Base-by-base conservation (phyloP, 371 early-diverging fungal species). In the Lichtheimia ornata region DNA sequence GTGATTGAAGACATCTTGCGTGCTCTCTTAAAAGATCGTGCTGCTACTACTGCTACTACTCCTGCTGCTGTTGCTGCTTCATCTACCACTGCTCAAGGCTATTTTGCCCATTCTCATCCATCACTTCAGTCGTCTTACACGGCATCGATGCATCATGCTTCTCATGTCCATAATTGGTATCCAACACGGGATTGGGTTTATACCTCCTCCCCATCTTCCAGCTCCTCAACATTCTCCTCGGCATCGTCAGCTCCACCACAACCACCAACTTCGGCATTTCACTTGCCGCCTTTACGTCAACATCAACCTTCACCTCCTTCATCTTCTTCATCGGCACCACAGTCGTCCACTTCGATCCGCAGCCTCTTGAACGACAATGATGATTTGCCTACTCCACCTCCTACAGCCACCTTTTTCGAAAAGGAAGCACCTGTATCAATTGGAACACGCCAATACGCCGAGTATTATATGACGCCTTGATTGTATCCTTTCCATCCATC, bases 1-100 rank as follows among this genome's bases (percentile, higher is more conserved):
- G 69, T 69, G 18, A 79, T 79, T 56, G 79, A 79, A 53, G 70
- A 71, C 41, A 71, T 76, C 12, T 57, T 79, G 35, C 66, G 69
- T 28, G 59, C 74, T 4, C 58, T 79, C 28, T 24, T 77, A 25
- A 67, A 59, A 63, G 58, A 55, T 55, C 56, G 35, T 55, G 56
- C 30, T 50, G 25, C 57, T n/a, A 40, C 25, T 22, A 43, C 18
- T 35, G 50, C 42, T 30, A 4, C 43, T 54, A 12, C 53, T 12
- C 44, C 44, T 18, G 18, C 18, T 15, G 18, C 18, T 15, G 18
- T 13, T 12, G 15, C 22, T 9, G 9, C 56, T 13, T 13, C 56
- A 40, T 40, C 43, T 15, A n/a, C n/a, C 7, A 30, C 28, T 18
- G 18, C 28, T 2, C 40, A 55, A 18, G 22, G 40, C 5, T 35